A percentile compares a stretch with the other conserved stretches of the same genome.
These are phyloP conservation scores for Bacidia rubella DNA, from an alignment of 495 filamentous ascomycete genomes.

Conservation along the genomic window DNA sequence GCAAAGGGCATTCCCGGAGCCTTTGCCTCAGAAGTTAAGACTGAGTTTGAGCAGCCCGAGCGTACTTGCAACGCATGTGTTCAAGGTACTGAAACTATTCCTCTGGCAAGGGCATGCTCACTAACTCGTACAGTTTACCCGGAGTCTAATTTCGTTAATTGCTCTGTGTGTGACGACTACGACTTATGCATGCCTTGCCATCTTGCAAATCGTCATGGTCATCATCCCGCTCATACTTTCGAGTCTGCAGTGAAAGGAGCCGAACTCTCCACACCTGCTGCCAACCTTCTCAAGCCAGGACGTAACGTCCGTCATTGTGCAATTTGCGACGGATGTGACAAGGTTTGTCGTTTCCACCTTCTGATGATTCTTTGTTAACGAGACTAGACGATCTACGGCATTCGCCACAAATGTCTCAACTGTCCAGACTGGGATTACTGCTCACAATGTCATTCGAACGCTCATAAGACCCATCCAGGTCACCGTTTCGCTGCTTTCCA, in stretches of 20 bases:
- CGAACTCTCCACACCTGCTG: conserved; percentile 39
- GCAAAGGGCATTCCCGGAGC: conserved; percentile 28
- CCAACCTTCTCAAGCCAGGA: conserved; percentile 59
- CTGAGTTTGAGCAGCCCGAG: conserved; percentile 16
- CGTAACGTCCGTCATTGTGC: conserved; percentile 72
- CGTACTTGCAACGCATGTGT: conserved; percentile 93
- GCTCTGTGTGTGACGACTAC: conserved; percentile 73
- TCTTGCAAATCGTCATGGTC: conserved; percentile 63
- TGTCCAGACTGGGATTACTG: conserved; percentile 99
- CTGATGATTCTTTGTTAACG: conserved; percentile 18
- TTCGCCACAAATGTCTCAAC: conserved; percentile 92
- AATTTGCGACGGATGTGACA: conserved; percentile 90
- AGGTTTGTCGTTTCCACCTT: conserved; percentile 30
- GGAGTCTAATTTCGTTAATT: conserved; percentile 72
- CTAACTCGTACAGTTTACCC: conserved; percentile 44
- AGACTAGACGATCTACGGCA: conserved; percentile 57
- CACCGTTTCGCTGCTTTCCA: conserved; percentile 90
- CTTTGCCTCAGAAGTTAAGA: conserved; percentile 26
- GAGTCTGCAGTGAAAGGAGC: conserved; percentile 44
- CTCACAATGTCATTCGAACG: conserved; percentile 54
- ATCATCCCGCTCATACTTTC: conserved; percentile 84
- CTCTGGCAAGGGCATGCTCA: not conserved
- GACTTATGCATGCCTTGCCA: conserved; percentile 84
- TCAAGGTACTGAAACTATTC: conserved; percentile 39
- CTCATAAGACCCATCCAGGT: conserved; percentile 53